These are phyloP conservation scores for Candida rishiriensis DNA, from an alignment of 805 yeast genomes.

Conservation along the genomic window DNA sequence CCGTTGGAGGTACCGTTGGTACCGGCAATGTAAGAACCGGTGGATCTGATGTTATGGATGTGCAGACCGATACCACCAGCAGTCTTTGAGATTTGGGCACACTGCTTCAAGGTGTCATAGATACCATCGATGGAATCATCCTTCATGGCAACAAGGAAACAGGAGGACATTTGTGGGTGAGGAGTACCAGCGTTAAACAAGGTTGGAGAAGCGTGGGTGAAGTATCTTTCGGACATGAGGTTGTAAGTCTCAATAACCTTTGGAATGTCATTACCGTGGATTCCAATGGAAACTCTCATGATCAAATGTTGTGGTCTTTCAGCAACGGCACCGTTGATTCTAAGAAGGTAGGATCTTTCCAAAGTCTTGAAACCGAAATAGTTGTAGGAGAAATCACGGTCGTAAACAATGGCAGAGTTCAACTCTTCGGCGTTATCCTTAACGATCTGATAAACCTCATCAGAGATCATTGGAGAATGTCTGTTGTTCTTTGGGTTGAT, in stretches of 20 bases:
- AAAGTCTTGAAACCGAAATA: conserved; percentile 60
- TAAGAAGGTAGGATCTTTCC: conserved; percentile 53
- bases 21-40: conserved; percentile 60
- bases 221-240: conserved; percentile 53
- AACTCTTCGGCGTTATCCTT: conserved; percentile 58
- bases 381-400: conserved; percentile 58
- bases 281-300: conserved; percentile 60
- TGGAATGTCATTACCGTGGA: conserved; percentile 51
- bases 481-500: conserved; percentile 73
- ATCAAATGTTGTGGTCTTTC: conserved; percentile 60
- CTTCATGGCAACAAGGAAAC: conserved; percentile 60
- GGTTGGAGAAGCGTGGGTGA: conserved; percentile 61
- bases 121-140: conserved; percentile 63
- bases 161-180: conserved; percentile 55
- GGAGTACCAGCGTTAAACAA: conserved; percentile 62
- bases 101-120: conserved; percentile 54
- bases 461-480: conserved; percentile 66
- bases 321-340: conserved; percentile 51
- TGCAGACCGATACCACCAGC: conserved; percentile 65
- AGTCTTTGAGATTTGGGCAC: conserved; percentile 58
- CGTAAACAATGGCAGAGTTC: conserved; percentile 68
- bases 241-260: conserved; percentile 53
- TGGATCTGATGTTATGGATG: conserved; percentile 53
- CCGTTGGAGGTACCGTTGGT: conserved; percentile 63
- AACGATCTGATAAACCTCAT: conserved; percentile 60